These are phyloP conservation scores for Psilocybe cubensis DNA, from an alignment of 768 basidiomycete genomes.

Conservation along the genomic window DNA sequence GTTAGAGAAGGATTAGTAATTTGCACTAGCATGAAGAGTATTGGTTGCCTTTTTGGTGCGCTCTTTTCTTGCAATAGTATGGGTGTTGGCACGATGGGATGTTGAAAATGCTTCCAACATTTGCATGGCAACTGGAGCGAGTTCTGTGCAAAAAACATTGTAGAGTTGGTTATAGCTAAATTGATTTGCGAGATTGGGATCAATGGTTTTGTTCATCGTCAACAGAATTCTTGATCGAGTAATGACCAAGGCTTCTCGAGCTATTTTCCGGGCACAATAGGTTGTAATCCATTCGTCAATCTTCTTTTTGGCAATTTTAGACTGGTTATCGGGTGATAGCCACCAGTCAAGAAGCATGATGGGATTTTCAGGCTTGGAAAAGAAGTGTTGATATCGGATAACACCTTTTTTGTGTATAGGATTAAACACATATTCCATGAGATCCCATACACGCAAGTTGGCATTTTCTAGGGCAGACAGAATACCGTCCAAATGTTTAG, in stretches of 20 bases:
- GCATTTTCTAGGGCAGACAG: too few species aligned
- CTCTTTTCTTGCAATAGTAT: conserved; percentile 2
- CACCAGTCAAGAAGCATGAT: conserved; percentile 29
- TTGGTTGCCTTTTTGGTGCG: conserved; percentile 17
- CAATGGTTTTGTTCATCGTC: conserved; percentile 10
- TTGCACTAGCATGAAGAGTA: neutral
- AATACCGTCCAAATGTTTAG: too few species aligned
- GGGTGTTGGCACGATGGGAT: conserved; percentile 9
- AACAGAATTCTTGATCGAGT: conserved; percentile 22
- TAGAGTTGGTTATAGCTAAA: conserved; percentile 13
- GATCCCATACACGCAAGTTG: too few species aligned
- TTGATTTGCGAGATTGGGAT: conserved; percentile 9
- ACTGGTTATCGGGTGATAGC: conserved; percentile 23
- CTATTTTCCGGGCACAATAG: conserved; percentile 17
- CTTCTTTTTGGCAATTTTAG: conserved; percentile 7
- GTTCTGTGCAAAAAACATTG: neutral
- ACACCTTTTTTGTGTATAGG: conserved; percentile 20
- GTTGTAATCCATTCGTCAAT: conserved; percentile 27
- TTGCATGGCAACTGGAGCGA: conserved; percentile 12
- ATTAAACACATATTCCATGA: conserved; percentile 27
- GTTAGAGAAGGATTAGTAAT: neutral
- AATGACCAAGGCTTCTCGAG: conserved; percentile 20
- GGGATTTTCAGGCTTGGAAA: conserved; percentile 10
- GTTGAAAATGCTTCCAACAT: conserved; percentile 23
- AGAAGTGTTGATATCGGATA: conserved; percentile 28